Conservation (phyloP, 2,329 filamentous ascomycete species). For the Talaromyces marneffei region DNA sequence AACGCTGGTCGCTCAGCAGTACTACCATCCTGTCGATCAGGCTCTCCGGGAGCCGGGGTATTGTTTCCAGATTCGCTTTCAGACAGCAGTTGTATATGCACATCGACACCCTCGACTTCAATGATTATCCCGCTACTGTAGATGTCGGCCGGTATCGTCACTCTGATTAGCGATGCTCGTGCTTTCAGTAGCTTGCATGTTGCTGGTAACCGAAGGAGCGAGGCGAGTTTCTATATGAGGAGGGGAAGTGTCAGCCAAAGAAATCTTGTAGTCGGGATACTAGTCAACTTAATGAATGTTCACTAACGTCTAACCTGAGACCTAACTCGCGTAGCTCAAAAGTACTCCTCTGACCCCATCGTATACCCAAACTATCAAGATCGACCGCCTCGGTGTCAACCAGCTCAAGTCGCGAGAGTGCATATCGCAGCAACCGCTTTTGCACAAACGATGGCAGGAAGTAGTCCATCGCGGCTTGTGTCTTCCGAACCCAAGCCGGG, state of each 20-base stretch:
- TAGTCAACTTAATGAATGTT: background rate
- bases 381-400: constrained; percentile 84
- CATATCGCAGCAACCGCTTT: constrained; percentile 83
- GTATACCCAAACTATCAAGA: constrained; percentile 77
- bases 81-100: constrained; percentile 55
- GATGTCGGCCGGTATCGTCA: constrained; percentile 83
- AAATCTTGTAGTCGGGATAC: too few relatives aligned
- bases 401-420: constrained; percentile 73
- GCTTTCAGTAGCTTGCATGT: constrained; percentile 67
- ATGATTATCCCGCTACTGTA: constrained; percentile 76
- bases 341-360: constrained; percentile 72
- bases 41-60: constrained; percentile 9
- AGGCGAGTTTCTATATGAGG: constrained; percentile 82
- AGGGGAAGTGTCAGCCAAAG: background rate
- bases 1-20: constrained; percentile 25
- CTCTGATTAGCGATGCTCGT: constrained; percentile 65
- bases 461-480: constrained; percentile 55
- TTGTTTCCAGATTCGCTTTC: constrained; percentile 22
- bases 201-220: constrained; percentile 66
- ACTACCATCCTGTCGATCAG: constrained; percentile 16
- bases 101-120: constrained; percentile 74
- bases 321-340: constrained; percentile 85
- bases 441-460: constrained; percentile 74
- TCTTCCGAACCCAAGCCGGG: constrained; percentile 25
- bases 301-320: constrained; percentile 65